These are phyloP conservation scores for Arachis hypogaea DNA, from an alignment of 306 rosid genomes.

Conservation along the genomic window DNA sequence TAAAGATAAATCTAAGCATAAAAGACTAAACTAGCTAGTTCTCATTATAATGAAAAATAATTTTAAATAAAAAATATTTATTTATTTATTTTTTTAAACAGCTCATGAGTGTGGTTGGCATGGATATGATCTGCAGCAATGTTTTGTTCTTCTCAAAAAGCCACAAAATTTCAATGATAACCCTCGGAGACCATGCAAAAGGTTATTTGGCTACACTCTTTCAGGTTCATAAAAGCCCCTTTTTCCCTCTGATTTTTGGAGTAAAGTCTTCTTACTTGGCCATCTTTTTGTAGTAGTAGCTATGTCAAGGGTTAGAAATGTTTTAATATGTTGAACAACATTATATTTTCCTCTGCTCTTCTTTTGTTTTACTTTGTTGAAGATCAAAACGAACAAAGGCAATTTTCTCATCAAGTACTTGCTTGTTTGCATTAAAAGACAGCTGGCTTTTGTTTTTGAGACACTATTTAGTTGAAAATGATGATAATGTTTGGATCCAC, in stretches of 20 bases:
- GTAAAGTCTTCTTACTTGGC: constrained; percentile 46
- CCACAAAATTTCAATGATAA: constrained; percentile 72
- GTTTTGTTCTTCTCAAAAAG: constrained; percentile 67
- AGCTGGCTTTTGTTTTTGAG: constrained; percentile 49
- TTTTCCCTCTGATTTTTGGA: constrained; percentile 31
- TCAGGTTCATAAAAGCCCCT: constrained; percentile 60
- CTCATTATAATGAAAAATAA: constrained; percentile 52
- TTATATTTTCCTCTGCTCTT: constrained; percentile 30
- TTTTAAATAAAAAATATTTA: constrained; percentile 23
- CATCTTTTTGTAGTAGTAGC: constrained; percentile 27
- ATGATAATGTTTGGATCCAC: constrained; percentile 53
- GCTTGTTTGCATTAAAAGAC: constrained; percentile 51
- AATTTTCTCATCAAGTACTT: constrained; percentile 12
- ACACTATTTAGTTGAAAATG: constrained; percentile 39
- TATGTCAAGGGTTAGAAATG: constrained; percentile 34
- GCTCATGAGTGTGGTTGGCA: constrained; percentile 68
- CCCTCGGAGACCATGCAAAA: constrained; percentile 99
- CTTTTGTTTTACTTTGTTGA: constrained; percentile 41
- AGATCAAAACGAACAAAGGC: constrained; percentile 43
- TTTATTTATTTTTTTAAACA: constrained; percentile 26
- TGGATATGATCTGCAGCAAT: constrained; percentile 42
- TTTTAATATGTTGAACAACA: constrained; percentile 8
- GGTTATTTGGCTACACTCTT: constrained; percentile 62
- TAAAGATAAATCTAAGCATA: constrained; percentile 68
- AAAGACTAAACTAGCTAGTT: constrained; percentile 59